Evolutionary conservation across 371 early-diverging fungal species (phyloP), one percentile per base, ranked within the genome.

Genomic region (Blyttiomyces sp.): DNA sequence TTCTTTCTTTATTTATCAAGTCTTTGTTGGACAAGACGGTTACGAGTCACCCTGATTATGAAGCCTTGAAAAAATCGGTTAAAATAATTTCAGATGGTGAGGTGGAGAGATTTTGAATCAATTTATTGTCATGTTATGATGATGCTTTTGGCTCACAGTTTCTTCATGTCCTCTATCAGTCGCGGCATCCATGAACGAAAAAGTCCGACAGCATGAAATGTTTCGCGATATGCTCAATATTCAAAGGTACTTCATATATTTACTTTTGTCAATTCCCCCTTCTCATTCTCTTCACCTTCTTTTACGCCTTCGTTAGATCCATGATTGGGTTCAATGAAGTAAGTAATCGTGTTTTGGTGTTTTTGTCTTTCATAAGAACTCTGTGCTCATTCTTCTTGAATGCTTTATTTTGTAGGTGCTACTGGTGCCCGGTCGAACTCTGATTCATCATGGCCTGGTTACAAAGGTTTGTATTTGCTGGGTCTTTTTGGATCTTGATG

Each of bases 141-240:
- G 46, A 11, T 46, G 11, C 9, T 21, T 46, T 46, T 46, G 23
- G 9, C 21, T 46, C 23, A 16, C 21, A 13, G 46, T 9, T 46
- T 9, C 32, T n/a, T 30, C 13, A 11, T 50, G 5, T 27, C 51
- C 43, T 44, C 16, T 21, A 3, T 11, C 49, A 57, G 90, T 89
- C 26, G 90, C 89, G 4, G 70, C 59, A 5, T 84, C 84, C 74
- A 85, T 89, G 44, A 87, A 90, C 66, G 90, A 88, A 57, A 86
- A 74, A 34, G 84, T 90, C 42, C 79, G 85, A 23, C 80, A 86
- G 57, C 88, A 88, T 61, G 89, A 88, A 59, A 85, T 83, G 84
- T 71, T 81, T 56, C 72, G 72, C 28, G 73, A 83, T 52, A 87
- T 90, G 68, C 46, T 90, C 0, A 75, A 81, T 3, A 76, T 90